These are phyloP conservation scores for Talaromyces sp. DNA, from an alignment of 2,329 filamentous ascomycete genomes.

Conservation along the genomic window DNA sequence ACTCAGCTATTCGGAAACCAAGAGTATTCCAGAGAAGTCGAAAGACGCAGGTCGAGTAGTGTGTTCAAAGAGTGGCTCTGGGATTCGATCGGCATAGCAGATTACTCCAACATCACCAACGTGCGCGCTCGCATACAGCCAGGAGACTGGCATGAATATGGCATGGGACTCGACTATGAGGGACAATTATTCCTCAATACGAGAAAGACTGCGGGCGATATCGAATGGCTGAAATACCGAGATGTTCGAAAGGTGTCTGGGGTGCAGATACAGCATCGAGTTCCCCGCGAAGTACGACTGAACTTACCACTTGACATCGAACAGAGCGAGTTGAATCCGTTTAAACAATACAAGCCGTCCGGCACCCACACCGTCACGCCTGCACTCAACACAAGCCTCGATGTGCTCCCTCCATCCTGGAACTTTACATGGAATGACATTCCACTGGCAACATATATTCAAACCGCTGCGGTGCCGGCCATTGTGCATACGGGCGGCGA, in stretches of 20 bases:
- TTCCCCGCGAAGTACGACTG: slow-evolving; percentile 34
- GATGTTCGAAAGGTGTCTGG: slow-evolving; percentile 31
- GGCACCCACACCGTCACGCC: slow-evolving; percentile 24
- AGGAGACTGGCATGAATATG: slow-evolving; percentile 43
- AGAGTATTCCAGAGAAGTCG: slow-evolving; percentile 45
- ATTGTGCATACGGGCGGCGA: slow-evolving; percentile 38
- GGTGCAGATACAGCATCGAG: slow-evolving; percentile 29
- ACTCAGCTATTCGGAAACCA: slow-evolving; percentile 50
- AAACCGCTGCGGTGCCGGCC: slow-evolving; percentile 42
- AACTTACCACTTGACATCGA: slow-evolving; percentile 33
- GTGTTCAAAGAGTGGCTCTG: slow-evolving; percentile 35
- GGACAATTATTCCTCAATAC: slow-evolving; percentile 47
- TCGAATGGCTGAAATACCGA: slow-evolving; percentile 37
- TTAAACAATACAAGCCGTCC: slow-evolving; percentile 24
- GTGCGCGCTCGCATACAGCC: slow-evolving; percentile 28
- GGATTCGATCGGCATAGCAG: slow-evolving; percentile 31
- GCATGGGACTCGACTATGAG: slow-evolving; percentile 49
- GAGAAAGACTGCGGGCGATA: slow-evolving; percentile 31
- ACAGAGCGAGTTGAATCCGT: slow-evolving; percentile 27
- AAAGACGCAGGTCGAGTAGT: slow-evolving; percentile 28
- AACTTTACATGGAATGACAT: slow-evolving; percentile 39
- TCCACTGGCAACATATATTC: slow-evolving; percentile 44
- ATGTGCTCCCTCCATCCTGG: slow-evolving; percentile 36
- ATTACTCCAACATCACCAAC: slow-evolving; percentile 31
- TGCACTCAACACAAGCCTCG: slow-evolving; percentile 33